Conservation (phyloP, 2,329 filamentous ascomycete species). For the Cercospora sesami region DNA sequence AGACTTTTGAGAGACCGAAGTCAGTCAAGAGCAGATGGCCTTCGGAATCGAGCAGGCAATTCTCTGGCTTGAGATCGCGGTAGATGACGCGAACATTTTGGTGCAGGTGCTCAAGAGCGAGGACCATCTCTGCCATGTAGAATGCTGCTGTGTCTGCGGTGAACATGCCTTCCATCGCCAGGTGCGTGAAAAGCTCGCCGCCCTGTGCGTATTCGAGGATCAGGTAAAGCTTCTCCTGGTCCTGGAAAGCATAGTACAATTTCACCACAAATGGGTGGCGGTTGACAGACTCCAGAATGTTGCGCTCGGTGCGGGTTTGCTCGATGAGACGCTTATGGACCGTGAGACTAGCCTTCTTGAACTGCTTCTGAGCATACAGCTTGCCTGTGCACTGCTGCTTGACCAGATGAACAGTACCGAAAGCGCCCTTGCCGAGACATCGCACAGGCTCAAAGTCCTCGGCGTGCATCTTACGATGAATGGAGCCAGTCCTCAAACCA, state of each 20-base stretch:
- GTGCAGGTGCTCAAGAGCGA: constrained; percentile 91
- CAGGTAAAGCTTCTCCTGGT: constrained; percentile 94
- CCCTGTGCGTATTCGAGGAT: constrained; percentile 98
- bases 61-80: constrained; percentile 95
- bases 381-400: constrained; percentile 84
- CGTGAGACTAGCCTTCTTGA: constrained; percentile 92
- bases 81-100: constrained; percentile 91
- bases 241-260: constrained; percentile 96
- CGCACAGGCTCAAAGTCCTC: constrained; percentile 87
- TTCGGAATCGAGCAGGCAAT: constrained; percentile 87
- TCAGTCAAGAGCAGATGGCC: constrained; percentile 94
- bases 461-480: constrained; percentile 79
- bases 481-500: constrained; percentile 53
- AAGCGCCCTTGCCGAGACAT: constrained; percentile 93
- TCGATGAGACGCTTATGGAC: constrained; percentile 95
- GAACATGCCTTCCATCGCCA: constrained; percentile 94
- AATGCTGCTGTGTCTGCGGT: constrained; percentile 85
- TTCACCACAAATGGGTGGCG: constrained; percentile 97
- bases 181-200: constrained; percentile 93
- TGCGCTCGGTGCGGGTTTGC: constrained; percentile 95
- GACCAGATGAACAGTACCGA: constrained; percentile 90
- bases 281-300: constrained; percentile 93
- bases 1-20: constrained; percentile 94
- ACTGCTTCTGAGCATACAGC: constrained; percentile 96
- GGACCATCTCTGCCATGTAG: constrained; percentile 97